Evolutionary conservation across 441 rosid genomes (phyloP).

Genomic region (Adansonia rubrostipa): DNA sequence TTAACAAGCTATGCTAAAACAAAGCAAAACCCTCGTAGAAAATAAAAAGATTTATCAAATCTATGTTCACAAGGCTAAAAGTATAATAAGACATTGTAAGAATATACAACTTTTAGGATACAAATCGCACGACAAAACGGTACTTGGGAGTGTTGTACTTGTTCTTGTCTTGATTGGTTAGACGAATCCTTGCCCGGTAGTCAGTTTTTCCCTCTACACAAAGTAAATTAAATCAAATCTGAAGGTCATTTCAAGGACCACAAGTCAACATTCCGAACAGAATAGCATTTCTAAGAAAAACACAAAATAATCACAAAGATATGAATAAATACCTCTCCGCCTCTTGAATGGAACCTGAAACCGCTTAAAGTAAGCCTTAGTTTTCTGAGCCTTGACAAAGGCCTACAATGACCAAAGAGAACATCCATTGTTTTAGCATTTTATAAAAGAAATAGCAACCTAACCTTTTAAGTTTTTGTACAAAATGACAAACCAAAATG

Average conservation of each 20-base stretch:
- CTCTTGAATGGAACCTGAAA: constrained; percentile 88
- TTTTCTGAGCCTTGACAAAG: constrained; percentile 67
- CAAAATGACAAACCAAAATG: neutral
- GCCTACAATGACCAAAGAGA: constrained; percentile 39
- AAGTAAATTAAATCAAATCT: neutral
- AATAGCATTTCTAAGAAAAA: neutral
- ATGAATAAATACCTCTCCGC: constrained; percentile 62
- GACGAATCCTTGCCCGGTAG: constrained; percentile 80
- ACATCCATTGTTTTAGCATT: neutral
- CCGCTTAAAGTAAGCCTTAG: constrained; percentile 80
- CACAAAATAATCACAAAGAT: neutral
- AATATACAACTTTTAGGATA: constrained; percentile 40
- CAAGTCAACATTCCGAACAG: neutral
- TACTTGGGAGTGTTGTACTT: constrained; percentile 88
- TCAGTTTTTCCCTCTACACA: constrained; percentile 78
- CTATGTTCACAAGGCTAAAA: neutral
- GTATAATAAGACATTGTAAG: neutral
- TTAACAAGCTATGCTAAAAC: neutral
- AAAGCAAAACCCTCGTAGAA: neutral
- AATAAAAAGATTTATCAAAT: neutral
- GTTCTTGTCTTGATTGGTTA: constrained; percentile 82
- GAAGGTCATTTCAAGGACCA: neutral
- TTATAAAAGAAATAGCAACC: neutral
- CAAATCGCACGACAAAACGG: constrained; percentile 77
- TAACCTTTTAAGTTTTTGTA: neutral